phyloP scores from a whole-genome alignment of 2,329 filamentous ascomycete species.

The Ambrosiella beaveri region DNA sequence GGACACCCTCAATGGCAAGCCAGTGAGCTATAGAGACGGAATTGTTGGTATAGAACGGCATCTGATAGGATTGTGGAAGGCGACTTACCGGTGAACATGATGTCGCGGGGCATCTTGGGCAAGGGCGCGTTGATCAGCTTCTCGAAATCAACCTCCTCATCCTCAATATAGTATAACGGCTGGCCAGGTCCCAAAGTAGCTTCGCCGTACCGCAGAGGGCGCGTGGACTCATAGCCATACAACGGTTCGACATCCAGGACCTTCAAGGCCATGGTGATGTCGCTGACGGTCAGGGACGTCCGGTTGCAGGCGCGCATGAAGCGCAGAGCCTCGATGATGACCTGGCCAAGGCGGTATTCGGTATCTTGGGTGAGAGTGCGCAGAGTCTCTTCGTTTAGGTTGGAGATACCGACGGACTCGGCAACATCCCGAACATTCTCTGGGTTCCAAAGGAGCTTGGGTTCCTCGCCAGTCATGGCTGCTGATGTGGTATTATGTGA shows the following conservation, averaged over 20 bases:
- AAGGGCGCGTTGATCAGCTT: constrained; percentile 94
- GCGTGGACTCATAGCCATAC: constrained; percentile 87
- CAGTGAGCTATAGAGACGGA: constrained; percentile 54
- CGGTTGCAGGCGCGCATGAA: constrained; percentile 88
- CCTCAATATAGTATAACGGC: constrained; percentile 90
- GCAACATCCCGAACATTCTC: constrained; percentile 93
- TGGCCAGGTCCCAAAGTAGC: constrained; percentile 86
- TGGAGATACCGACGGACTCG: constrained; percentile 78
- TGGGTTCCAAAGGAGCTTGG: constrained; percentile 72
- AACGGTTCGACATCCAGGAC: constrained; percentile 86
- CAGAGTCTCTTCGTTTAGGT: constrained; percentile 68
- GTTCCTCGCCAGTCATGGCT: constrained; percentile 12
- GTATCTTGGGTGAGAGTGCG: constrained; percentile 83
- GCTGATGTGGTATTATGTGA: background rate
- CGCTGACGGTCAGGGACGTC: constrained; percentile 73
- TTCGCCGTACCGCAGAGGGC: constrained; percentile 80
- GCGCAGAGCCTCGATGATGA: constrained; percentile 83
- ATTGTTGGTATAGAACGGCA: constrained; percentile 9
- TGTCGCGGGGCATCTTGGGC: constrained; percentile 85
- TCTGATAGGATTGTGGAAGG: background rate
- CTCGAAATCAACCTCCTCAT: constrained; percentile 97
- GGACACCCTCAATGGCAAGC: constrained; percentile 93
- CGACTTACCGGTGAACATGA: constrained; percentile 65
- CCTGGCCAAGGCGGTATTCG: constrained; percentile 84
- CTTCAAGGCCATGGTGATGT: constrained; percentile 70